Base-by-base conservation (phyloP, 148 eudicot species). In the Tetragonia tetragonoides region DNA sequence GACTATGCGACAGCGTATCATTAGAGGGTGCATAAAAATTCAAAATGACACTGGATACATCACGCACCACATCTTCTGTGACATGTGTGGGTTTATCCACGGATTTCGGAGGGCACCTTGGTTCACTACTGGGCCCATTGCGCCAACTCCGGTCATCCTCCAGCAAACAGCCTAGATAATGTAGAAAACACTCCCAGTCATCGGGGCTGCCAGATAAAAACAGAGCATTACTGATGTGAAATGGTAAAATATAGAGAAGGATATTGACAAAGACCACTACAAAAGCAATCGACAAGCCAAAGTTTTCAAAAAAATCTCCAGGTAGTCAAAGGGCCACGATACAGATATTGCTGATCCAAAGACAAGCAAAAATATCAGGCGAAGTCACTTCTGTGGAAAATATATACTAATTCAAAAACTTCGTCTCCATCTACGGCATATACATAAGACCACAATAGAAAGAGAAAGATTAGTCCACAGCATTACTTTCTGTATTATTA, bases 111-210 rank as follows among this genome's bases (percentile, higher is more conserved):
- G 83, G 87, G 66, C 83, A 70, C 75, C 86, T 79, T 66, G 86
- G 77, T 81, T 78, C 84, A 73, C 83, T 84, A 73, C 42, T 77
- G 60, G 79, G 63, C 54, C 76, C 87, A 79, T 81, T 82, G 76
- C 76, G 78, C 82, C 89, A 91, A 77, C 85, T 82, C 64, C 80
- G 80, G 54, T 83, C 91, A 83, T 92, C 97, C 84, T 90, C 97
- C 74, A 95, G 83, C 81, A 95, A 86, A 84, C 97, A 92, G 86
- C 96, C 91, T 59, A 95, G 78, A 83, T 88, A 95, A 78, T 92
- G 87, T 71, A 87, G 86, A 83, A 92, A 95, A 81, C 90, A 89
- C 76, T 92, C 93, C 99, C 97, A 95, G 68, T 95, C 99, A 85
- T 91, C 96, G 78, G 97, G 93, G 85, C 99, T 95, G 91, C 84